Percentiles rank a stretch among this genome's conserved stretches.
Conservation (phyloP, 1,139 yeast genomes). For the Pichia sp. region DNA sequence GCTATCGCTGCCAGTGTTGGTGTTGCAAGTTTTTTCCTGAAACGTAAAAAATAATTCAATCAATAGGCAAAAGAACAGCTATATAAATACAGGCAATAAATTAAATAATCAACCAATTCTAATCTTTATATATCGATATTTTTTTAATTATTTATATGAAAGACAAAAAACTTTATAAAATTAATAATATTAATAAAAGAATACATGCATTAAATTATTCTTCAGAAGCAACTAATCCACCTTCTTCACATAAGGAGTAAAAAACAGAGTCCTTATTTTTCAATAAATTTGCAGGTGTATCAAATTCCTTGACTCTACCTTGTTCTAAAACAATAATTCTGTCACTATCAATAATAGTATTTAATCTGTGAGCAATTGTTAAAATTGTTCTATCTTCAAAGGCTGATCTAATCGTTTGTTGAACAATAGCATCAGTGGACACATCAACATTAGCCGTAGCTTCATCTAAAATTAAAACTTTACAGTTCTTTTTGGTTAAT, state of each 20-base stretch:
- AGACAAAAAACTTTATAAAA: background rate
- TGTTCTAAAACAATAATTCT: slow-evolving; percentile 78
- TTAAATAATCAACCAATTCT: too few species aligned
- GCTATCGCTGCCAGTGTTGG: slow-evolving; percentile 79
- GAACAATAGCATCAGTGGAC: slow-evolving; percentile 83
- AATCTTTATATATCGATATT: too few species aligned
- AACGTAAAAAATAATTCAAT: slow-evolving; percentile 14
- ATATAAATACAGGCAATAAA: too few species aligned
- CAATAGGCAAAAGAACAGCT: too few species aligned
- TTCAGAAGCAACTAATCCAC: slow-evolving; percentile 35
- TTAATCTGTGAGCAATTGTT: slow-evolving; percentile 92
- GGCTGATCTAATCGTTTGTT: slow-evolving; percentile 78
- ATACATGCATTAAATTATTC: background rate
- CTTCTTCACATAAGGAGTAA: slow-evolving; percentile 71
- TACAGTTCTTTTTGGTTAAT: slow-evolving; percentile 61
- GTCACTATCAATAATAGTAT: slow-evolving; percentile 90
- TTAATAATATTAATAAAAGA: background rate
- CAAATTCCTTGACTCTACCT: slow-evolving; percentile 85
- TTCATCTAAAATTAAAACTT: slow-evolving; percentile 80
- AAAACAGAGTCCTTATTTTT: slow-evolving; percentile 65
- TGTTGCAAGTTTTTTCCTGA: slow-evolving; percentile 23
- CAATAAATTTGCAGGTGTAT: slow-evolving; percentile 65
- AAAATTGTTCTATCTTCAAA: slow-evolving; percentile 84
- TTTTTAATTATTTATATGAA: too few species aligned
- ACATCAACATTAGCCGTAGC: slow-evolving; percentile 98